Evolutionary conservation across 768 basidiomycete genomes (phyloP).

Genomic region (Trametes meyenii): DNA sequence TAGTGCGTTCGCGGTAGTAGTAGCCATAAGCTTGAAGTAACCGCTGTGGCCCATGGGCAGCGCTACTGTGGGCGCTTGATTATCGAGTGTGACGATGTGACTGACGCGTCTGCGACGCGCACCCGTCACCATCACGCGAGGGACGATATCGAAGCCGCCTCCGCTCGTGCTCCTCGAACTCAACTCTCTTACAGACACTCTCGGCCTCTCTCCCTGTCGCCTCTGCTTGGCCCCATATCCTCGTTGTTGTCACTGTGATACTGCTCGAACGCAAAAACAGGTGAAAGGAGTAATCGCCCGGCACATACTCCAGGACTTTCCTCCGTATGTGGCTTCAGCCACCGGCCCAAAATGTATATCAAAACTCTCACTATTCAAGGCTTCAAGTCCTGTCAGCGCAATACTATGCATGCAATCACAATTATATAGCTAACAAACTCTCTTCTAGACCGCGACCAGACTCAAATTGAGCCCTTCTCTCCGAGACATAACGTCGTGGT

Average conservation of each 20-base stretch:
- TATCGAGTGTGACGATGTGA: neutral
- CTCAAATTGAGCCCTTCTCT: conserved; percentile 92
- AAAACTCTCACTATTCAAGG: conserved; percentile 91
- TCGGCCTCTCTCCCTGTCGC: neutral
- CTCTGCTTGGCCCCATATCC: neutral
- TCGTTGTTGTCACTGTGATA: too few relatives aligned
- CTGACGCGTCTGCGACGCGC: conserved; percentile 15
- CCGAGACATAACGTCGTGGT: conserved; percentile 95
- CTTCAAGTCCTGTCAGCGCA: conserved; percentile 92
- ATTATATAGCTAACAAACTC: neutral
- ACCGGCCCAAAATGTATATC: conserved; percentile 61
- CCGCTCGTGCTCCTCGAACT: neutral
- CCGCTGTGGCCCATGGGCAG: too few relatives aligned
- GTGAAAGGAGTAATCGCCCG: too few relatives aligned
- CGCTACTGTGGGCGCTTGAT: too few relatives aligned
- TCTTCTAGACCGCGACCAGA: conserved; percentile 76
- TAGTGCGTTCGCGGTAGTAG: too few relatives aligned
- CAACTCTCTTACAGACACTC: neutral
- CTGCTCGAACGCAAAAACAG: too few relatives aligned
- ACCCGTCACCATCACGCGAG: conserved; percentile 2
- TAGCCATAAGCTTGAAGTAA: too few relatives aligned
- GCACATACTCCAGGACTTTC: too few relatives aligned
- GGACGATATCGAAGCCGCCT: too few relatives aligned
- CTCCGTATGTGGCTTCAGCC: neutral
- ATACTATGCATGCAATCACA: neutral